phyloP scores from a whole-genome alignment of 2,329 filamentous ascomycete genomes.

The Alternaria sp. region DNA sequence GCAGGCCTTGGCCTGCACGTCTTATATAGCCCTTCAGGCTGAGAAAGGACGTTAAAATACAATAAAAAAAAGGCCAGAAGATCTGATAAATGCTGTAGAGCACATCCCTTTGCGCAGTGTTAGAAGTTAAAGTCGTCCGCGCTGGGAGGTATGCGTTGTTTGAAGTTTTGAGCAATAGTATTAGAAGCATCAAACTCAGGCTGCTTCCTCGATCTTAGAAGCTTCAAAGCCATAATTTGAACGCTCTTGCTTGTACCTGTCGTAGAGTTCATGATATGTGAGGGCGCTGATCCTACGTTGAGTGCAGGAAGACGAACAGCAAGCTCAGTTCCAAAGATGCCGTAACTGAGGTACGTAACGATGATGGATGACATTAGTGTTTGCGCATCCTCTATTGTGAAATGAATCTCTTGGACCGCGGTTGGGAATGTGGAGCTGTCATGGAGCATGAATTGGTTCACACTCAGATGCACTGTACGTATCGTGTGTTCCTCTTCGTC shows the following conservation, averaged over 20 bases:
- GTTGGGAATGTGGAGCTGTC: background rate
- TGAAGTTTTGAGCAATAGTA: background rate
- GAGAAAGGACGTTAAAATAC: no score
- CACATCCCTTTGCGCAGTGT: background rate
- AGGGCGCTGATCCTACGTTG: background rate
- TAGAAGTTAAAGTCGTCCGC: background rate
- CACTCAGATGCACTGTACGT: constrained; percentile 28
- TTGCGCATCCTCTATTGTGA: constrained; percentile 14
- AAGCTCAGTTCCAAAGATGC: constrained; percentile 27
- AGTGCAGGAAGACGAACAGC: constrained; percentile 2
- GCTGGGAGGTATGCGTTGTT: background rate
- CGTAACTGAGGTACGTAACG: constrained; percentile 35
- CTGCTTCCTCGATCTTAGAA: background rate
- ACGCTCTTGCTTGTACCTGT: background rate
- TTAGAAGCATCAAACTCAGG: background rate
- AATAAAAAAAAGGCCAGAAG: no score
- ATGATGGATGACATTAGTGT: constrained; percentile 26
- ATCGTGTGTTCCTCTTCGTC: constrained; percentile 37
- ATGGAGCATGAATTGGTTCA: constrained; percentile 28
- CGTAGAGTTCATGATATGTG: background rate
- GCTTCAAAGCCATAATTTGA: background rate
- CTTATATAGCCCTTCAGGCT: no score
- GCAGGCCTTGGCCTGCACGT: no score
- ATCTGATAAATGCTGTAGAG: background rate
- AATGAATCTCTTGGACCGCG: background rate